Evolutionary conservation across 805 yeast species (phyloP).

Genomic region (Isabelozyma gotoi): DNA sequence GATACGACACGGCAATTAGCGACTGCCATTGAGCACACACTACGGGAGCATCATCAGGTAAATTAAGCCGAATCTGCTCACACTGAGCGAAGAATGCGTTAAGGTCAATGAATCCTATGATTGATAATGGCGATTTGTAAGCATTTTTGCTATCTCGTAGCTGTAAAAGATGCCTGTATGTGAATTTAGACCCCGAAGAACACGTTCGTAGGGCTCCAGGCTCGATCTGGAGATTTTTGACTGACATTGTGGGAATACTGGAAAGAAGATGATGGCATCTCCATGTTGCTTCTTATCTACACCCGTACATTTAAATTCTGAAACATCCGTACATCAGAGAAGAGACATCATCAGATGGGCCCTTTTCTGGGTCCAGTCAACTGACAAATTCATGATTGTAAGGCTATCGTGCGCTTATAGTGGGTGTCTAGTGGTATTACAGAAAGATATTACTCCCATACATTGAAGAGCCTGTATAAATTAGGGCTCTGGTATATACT

Average conservation of each 20-base stretch:
- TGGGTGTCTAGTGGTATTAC: too few species aligned
- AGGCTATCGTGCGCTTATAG: too few species aligned
- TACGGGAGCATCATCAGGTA: constrained; percentile 71
- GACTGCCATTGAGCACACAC: constrained; percentile 94
- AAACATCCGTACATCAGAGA: too few species aligned
- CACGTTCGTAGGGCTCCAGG: not conserved
- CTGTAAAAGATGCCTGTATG: constrained; percentile 48
- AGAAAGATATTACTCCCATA: not conserved
- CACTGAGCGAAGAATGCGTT: constrained; percentile 97
- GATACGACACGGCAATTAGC: constrained; percentile 85
- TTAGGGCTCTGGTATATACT: too few species aligned
- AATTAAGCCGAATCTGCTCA: constrained; percentile 73
- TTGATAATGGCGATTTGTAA: constrained; percentile 67
- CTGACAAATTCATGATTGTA: too few species aligned
- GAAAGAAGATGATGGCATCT: too few species aligned
- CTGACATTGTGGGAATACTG: not conserved
- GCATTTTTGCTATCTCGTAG: constrained; percentile 48
- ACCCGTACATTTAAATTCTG: too few species aligned
- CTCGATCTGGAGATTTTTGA: constrained; percentile 1
- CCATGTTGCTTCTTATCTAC: too few species aligned
- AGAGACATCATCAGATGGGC: too few species aligned
- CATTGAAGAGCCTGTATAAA: not conserved
- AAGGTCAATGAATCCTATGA: constrained; percentile 82
- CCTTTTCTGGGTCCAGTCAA: too few species aligned
- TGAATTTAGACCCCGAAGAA: constrained; percentile 24